Evolutionary conservation across 2,329 filamentous ascomycete genomes (phyloP).

Genomic region (Fusarium denticulatum): DNA sequence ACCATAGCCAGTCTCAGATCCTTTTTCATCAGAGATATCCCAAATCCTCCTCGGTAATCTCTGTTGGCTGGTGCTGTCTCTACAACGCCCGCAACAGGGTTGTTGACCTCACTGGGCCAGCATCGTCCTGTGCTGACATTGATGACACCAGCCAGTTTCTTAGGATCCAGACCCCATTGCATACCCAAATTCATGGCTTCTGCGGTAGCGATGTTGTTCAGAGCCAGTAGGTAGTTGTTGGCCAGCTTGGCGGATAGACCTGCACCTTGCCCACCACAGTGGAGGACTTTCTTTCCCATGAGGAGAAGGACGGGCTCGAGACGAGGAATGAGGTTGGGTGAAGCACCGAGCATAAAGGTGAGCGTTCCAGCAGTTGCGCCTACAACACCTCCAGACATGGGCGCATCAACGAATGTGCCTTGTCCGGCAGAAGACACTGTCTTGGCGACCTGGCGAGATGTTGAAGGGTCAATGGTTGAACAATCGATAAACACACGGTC

Average conservation of each 20-base stretch:
- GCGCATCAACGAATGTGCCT: slow-evolving; percentile 89
- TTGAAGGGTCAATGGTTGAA: slow-evolving; percentile 93
- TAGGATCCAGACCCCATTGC: slow-evolving; percentile 67
- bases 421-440: slow-evolving; percentile 71
- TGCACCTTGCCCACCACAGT: slow-evolving; percentile 84
- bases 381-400: slow-evolving; percentile 96
- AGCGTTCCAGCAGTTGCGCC: slow-evolving; percentile 87
- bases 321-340: slow-evolving; percentile 67
- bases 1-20: slow-evolving; percentile 77
- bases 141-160: slow-evolving; percentile 82
- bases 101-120: slow-evolving; percentile 97
- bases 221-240: slow-evolving; percentile 95
- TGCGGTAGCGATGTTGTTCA: slow-evolving; percentile 83
- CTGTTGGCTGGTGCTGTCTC: slow-evolving; percentile 77
- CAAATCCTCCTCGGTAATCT: slow-evolving; percentile 82
- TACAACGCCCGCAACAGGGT: slow-evolving; percentile 88
- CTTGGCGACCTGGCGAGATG: slow-evolving; percentile 80
- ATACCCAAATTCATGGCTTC: slow-evolving; percentile 75
- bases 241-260: slow-evolving; percentile 93
- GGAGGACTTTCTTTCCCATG: slow-evolving; percentile 89
- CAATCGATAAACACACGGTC: slow-evolving; percentile 91
- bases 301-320: slow-evolving; percentile 75
- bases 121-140: slow-evolving; percentile 94
- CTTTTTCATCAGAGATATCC: slow-evolving; percentile 82
- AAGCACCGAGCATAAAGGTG: slow-evolving; percentile 93